Percentiles rank a stretch among this genome's conserved stretches.
phyloP scores from a whole-genome alignment of 75 land plant genomes.

The Pseudotsuga menziesii region DNA sequence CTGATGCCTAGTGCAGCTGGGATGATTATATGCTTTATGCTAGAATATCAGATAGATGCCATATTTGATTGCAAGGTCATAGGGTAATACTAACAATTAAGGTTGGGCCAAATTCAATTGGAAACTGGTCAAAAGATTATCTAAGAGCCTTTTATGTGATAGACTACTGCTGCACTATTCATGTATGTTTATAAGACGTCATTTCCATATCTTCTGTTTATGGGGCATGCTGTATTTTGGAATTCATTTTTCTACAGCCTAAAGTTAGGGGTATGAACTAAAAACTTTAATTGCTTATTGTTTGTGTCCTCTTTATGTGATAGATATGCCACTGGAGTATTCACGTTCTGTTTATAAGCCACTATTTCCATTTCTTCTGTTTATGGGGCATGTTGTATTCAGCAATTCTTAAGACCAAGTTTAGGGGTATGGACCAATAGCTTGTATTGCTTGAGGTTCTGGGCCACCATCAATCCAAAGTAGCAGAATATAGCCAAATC shows the following conservation, averaged over 20 bases:
- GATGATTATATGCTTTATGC: neutral
- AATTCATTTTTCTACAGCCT: neutral
- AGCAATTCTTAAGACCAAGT: neutral
- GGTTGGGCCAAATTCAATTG: neutral
- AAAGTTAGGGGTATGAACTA: neutral
- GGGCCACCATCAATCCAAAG: neutral
- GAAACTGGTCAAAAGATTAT: neutral
- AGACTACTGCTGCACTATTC: neutral
- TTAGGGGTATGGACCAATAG: neutral
- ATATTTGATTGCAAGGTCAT: neutral
- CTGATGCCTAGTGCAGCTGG: neutral
- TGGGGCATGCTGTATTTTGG: neutral
- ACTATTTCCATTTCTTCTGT: neutral
- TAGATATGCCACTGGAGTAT: neutral
- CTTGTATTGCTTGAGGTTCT: conserved; percentile 1
- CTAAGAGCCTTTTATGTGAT: neutral
- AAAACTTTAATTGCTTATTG: neutral
- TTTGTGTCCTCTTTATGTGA: neutral
- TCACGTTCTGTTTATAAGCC: neutral
- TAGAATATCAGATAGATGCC: neutral
- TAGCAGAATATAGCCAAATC: too few relatives aligned
- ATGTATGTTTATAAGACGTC: neutral
- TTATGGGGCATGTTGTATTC: neutral
- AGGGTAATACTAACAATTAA: neutral
- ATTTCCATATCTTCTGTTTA: neutral